Evolutionary conservation across 176 grass and related monocot species (phyloP).

Genomic region (Avena insularis): DNA sequence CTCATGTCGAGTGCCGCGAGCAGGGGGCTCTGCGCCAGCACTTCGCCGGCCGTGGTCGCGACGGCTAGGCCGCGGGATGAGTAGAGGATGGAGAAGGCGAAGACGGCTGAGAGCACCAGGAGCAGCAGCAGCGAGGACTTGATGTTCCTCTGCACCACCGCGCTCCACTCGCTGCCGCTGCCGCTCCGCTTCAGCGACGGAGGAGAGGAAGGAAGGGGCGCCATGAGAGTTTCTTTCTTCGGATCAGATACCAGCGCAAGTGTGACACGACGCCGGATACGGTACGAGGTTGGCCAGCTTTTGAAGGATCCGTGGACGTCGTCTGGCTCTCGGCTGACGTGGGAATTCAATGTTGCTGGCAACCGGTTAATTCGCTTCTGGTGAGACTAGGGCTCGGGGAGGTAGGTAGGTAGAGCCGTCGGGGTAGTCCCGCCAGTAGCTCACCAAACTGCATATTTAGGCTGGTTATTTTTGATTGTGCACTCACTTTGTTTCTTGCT

Average conservation of each 20-base stretch:
- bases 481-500: background rate
- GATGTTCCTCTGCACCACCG: constrained; percentile 50
- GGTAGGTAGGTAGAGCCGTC: constrained; percentile 22
- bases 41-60: background rate
- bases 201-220: constrained; percentile 36
- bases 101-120: constrained; percentile 52
- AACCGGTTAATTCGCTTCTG: constrained; percentile 29
- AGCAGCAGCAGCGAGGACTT: constrained; percentile 55
- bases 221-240: constrained; percentile 10
- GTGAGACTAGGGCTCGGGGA: constrained; percentile 18
- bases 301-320: constrained; percentile 15
- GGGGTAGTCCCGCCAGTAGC: constrained; percentile 24
- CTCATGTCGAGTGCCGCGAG: background rate
- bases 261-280: background rate
- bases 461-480: background rate
- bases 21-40: constrained; percentile 13
- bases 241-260: background rate
- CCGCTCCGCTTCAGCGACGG: constrained; percentile 1
- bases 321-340: background rate
- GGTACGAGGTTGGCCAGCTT: background rate
- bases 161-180: constrained; percentile 53
- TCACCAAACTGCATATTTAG: constrained; percentile 44
- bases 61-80: constrained; percentile 25
- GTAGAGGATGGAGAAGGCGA: constrained; percentile 42
- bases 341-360: background rate